Evolutionary conservation across 495 filamentous ascomycete species (phyloP), one percentile per base, ranked within the genome.

Genomic region (Astrothelium subdiscretum): DNA sequence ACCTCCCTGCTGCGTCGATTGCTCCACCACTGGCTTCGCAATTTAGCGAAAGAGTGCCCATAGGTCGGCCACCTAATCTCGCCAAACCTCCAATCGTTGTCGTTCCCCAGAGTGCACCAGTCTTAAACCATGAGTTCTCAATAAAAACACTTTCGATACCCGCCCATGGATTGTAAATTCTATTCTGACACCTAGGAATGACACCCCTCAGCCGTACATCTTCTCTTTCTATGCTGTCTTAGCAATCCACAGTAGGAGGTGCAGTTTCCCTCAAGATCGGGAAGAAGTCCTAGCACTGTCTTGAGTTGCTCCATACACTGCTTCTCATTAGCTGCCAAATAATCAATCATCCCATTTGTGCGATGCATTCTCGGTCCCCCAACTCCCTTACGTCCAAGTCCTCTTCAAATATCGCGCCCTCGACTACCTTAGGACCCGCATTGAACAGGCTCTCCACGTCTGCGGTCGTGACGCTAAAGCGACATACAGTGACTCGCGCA

Each of bases 331-430:
- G 76, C 75, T 0, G 84, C 83, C 4, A 84, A 70, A 62, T 87
- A 85, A 63, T 87, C 84, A 61, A 87, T 84, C 0, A 83, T 87
- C 0, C 84, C 84, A 60, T 87, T 85, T 5, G 79, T 82, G 67
- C 83, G 85, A 63, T 87, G 84, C 64, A 87, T 78, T 65, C 71
- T 67, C 15, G 79, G 79, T 0, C 82, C 82, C n/a, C 80, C 82
- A 85, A 70, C 51, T 81, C 77, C 43, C 77, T 77, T 60, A 83
- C 80, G 24, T 75, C 77, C 1, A 86, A 74, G 0, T 76, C 81
- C 72, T 85, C 81, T 69, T 85, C 82, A 64, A 83, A 81, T 0
- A 82, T 85, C 3, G 82, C 81, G 26, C 77, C 78, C 44, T 67
- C 70, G 15, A 85, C 84, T 8, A 87, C 83, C 54, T 83, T 80